Evolutionary conservation across 1,139 yeast genomes (phyloP).

Genomic region (Petasospora fabianii): DNA sequence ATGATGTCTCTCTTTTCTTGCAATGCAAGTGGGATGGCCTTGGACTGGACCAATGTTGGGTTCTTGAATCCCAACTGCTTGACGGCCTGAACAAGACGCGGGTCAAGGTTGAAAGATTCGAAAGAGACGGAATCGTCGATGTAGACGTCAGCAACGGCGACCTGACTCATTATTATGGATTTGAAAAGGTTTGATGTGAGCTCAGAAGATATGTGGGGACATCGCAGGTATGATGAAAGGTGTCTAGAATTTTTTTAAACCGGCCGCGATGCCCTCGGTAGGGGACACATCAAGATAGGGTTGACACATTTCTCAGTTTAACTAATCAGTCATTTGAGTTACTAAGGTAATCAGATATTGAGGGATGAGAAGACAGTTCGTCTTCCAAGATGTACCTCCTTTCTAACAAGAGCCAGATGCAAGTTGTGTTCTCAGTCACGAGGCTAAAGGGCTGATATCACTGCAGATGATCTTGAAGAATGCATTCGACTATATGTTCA

Average conservation of each 20-base stretch:
- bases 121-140: conserved; percentile 70
- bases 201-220: background rate
- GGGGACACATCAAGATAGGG: background rate
- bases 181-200: background rate
- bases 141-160: conserved; percentile 31
- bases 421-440: no score
- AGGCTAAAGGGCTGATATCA: no score
- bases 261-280: background rate
- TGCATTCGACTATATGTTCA: no score
- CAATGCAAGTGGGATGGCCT: conserved; percentile 87
- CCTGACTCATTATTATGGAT: conserved; percentile 1
- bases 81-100: conserved; percentile 80
- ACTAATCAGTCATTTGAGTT: no score
- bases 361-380: no score
- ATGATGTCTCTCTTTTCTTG: conserved; percentile 84
- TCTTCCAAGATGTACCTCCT: background rate
- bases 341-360: no score
- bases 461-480: no score
- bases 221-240: background rate
- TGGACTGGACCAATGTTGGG: conserved; percentile 88
- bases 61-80: conserved; percentile 75
- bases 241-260: background rate
- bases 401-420: no score
- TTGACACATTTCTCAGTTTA: background rate
- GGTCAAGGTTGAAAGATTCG: conserved; percentile 69